Percentiles rank a stretch among this genome's conserved stretches.
These are phyloP conservation scores for Pythium brachiatum DNA, from an alignment of 352 stramenopile species.

Conservation along the genomic window DNA sequence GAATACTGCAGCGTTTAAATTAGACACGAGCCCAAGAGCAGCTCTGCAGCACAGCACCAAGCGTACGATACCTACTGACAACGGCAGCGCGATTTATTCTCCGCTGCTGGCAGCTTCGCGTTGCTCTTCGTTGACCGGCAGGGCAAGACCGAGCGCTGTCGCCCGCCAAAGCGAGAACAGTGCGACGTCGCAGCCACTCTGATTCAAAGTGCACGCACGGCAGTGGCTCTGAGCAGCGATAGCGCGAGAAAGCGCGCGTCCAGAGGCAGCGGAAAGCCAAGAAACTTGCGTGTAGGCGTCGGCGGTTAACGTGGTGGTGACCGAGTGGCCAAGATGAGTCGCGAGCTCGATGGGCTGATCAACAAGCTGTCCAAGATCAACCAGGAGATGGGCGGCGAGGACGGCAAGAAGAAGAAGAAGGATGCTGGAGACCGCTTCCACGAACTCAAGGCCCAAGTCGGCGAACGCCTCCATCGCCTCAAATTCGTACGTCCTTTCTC, in stretches of 20 bases:
- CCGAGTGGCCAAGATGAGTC: conserved; percentile 42
- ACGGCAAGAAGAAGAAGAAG: conserved; percentile 65
- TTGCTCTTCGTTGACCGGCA: neutral
- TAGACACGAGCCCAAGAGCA: conserved; percentile 2
- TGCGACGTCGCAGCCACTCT: conserved; percentile 3
- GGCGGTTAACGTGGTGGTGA: conserved; percentile 15
- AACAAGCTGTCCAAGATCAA: conserved; percentile 77
- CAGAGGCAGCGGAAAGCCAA: neutral
- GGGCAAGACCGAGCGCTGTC: neutral
- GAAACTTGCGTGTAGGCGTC: neutral
- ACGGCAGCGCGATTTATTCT: conserved; percentile 7
- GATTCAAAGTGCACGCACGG: neutral
- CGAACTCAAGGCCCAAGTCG: conserved; percentile 77
- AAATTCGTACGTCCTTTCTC: conserved; percentile 53
- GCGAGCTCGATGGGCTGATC: conserved; percentile 75
- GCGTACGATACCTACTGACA: conserved; percentile 14
- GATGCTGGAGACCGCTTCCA: conserved; percentile 73
- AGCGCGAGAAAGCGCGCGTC: neutral
- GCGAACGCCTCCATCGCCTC: conserved; percentile 69
- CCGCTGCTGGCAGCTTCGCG: neutral
- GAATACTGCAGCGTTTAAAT: conserved; percentile 3
- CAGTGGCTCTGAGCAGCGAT: neutral
- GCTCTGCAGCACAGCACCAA: neutral
- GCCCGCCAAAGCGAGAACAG: neutral
- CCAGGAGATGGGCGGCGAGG: conserved; percentile 73